Base-by-base conservation (phyloP, 169 alveolate species). In the Eimeria falciformis region DNA sequence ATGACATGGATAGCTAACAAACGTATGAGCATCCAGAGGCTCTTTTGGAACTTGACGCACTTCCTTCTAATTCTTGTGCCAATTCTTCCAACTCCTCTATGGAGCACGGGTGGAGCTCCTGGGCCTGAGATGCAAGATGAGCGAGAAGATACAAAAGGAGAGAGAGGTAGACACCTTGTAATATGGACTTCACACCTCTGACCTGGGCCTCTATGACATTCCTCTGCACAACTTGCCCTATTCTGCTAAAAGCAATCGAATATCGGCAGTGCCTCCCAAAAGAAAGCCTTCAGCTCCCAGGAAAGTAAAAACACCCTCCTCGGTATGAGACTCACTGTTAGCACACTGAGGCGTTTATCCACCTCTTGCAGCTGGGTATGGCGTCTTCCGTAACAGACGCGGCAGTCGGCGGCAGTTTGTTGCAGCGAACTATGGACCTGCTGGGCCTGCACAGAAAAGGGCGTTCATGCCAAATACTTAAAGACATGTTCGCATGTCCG, bases 1-100 rank as follows among this genome's bases (percentile, higher is more conserved):
- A 33, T 33, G 40, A 33, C 4, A 33, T 33, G 40, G 40, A 33
- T 33, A 33, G 40, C 40, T 2, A 33, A 33, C 40, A 33, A 33
- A 33, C 40, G 40, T 33, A 33, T 33, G 40, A 33, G 40, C 40
- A 33, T 33, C 2, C 4, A 33, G 40, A 33, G 40, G 40, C 40
- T 33, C 40, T 0, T 0, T 33, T 33, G 0, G 40, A 33, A 33
- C 40, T 33, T 33, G 40, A 33, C 93, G 29, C 65, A 90, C 93
- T 78, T 45, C 90, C 89, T 75, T 90, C 93, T 29, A 90, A 66
- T 46, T 90, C 93, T 33, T 90, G 93, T 11, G 93, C 93, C 45
- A 90, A 90, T 47, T 90, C 93, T 62, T 90, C 93, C 12, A 90
- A 81, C 84, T 90, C 93, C 55, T 77, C 93, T 43, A 83, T 82